Evolutionary conservation across 495 filamentous ascomycete species (phyloP), one percentile per base, ranked within the genome.

Genomic region (Neurospora africana): DNA sequence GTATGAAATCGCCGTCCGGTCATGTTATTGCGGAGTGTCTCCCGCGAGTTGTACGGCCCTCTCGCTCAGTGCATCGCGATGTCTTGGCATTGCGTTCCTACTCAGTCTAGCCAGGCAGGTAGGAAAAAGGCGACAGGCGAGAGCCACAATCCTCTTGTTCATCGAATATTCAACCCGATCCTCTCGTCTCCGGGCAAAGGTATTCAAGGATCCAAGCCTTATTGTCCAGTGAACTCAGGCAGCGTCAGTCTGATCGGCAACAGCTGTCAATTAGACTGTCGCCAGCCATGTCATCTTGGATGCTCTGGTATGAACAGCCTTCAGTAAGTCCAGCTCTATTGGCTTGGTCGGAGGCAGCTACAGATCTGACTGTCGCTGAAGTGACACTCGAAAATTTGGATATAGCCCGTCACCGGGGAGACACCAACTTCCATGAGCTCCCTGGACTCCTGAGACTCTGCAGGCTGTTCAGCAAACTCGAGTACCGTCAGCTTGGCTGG

Each of bases 101-200:
- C 19, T 6, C 44, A 10, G 21, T 53, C n/a, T n/a, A n/a, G n/a
- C n/a, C n/a, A n/a, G n/a, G n/a, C n/a, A n/a, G n/a, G n/a, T n/a
- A n/a, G n/a, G n/a, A n/a, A n/a, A n/a, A n/a, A n/a, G n/a, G n/a
- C n/a, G n/a, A 21, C 19, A 21, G 19, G 19, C 8, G 43, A 47
- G 8, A 0, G 0, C 8, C n/a, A 11, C n/a, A 21, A 21, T 11
- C 3, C 43, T n/a, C 21, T 47, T 47, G 58, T 69, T 82, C 81
- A 4, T 84, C 93, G 0, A 94, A 97, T 78, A 90, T 89, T 30
- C 95, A 97, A 77, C 89, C 93, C 27, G 91, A 73, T 97, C 91
- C 77, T 83, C 88, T 0, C 84, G 98, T 40, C 95, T 93, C 1
- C 89, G 95, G 36, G 95, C 94, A 6, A 91, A 93, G 72, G 84